Evolutionary conservation across 805 yeast genomes (phyloP), one percentile per base, ranked within the genome.

Genomic region (Citeromyces nyonsensis): DNA sequence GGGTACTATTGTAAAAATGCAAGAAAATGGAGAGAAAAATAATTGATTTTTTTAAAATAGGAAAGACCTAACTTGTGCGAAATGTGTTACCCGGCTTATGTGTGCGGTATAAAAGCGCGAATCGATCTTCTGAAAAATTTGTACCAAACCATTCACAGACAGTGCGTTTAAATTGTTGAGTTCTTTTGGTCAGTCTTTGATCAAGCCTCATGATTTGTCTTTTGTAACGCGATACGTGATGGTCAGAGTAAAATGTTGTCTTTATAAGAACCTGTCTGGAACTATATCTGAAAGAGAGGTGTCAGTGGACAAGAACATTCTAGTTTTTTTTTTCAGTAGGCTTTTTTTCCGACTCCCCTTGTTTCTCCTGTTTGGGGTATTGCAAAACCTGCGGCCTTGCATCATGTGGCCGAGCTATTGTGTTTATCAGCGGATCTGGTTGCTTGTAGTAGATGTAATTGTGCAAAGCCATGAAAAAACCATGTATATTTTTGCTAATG

Each of bases 211-310:
- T 22, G 20, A 18, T 15, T 15, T 28, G 26, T 31, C 33, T n/a
- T 24, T 24, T 14, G 22, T 33, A 22, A 45, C 58, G 66, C 61
- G 68, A 61, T 61, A 49, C 58, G 44, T 52, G 63, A 56, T 58
- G 68, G 68, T 59, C 39, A 62, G 63, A 62, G 30, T 18, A 50
- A 60, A 10, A 26, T 12, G 25, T 35, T 52, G 58, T 44, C 28
- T 31, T 49, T 51, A 47, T 60, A 62, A 61, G 67, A 62, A 60
- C 68, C 52, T 59, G 64, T 61, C 66, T 61, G 68, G 67, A 61
- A 14, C 18, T 25, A 15, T 11, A 44, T 40, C 38, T 61, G 68
- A 62, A 56, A 61, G 66, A 60, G 63, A 60, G 65, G 68, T 62
- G 68, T 62, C 68, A 62, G 68, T 40, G 44, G 65, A 47, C 53